Conservation (phyloP, 495 filamentous ascomycete genomes). For the Terfezia claveryi region DNA sequence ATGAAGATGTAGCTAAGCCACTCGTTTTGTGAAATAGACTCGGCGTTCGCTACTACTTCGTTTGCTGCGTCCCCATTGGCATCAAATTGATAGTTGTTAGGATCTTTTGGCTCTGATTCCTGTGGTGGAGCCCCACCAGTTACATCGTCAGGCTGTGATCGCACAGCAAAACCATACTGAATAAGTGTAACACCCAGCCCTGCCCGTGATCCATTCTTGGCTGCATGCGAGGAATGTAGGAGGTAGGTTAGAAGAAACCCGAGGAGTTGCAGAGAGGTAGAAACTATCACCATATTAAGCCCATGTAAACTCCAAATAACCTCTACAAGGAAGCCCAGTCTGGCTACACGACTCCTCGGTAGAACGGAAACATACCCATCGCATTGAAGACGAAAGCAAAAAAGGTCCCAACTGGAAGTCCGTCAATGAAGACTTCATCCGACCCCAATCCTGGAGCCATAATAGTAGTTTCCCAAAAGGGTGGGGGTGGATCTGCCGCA, state of each 20-base stretch:
- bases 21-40: constrained; percentile 45
- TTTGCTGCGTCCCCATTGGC: constrained; percentile 34
- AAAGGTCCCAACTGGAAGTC: constrained; percentile 81
- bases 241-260: constrained; percentile 97
- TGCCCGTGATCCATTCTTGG: constrained; percentile 87
- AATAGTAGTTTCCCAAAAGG: constrained; percentile 98
- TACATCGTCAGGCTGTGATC: constrained; percentile 21
- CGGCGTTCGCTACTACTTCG: constrained; percentile 16
- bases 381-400: constrained; percentile 97
- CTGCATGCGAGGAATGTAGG: constrained; percentile 89
- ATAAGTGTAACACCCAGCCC: constrained; percentile 91
- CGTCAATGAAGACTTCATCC: constrained; percentile 92
- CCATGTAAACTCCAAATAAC: constrained; percentile 87
- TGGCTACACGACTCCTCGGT: constrained; percentile 48
- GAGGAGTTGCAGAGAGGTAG: constrained; percentile 90
- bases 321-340: constrained; percentile 40
- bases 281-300: constrained; percentile 42
- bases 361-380: constrained; percentile 62
- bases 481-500: constrained; percentile 83
- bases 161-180: constrained; percentile 87
- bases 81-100: constrained; percentile 77
- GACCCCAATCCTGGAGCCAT: constrained; percentile 66
- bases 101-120: constrained; percentile 48
- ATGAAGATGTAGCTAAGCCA: constrained; percentile 87
- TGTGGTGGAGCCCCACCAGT: constrained; percentile 29